Evolutionary conservation across 164 flowering plant species (phyloP), one percentile per base, ranked within the genome.

Genomic region (Tetrastigma voinierianum): DNA sequence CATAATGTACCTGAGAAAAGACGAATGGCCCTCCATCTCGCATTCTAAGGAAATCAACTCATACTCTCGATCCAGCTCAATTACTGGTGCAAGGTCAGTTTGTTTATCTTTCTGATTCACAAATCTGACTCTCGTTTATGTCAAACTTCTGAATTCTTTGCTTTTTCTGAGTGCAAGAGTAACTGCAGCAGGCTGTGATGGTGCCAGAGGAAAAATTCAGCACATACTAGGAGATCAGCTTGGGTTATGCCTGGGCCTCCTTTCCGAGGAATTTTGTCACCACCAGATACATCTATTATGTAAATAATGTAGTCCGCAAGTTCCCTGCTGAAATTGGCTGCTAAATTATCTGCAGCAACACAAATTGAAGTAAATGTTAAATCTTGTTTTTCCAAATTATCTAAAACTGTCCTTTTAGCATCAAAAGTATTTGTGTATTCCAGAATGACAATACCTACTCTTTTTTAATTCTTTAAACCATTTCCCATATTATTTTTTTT

Each of bases 221-320:
- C 17, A 60, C 86, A 56, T 80, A 95, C 98, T 2, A 95, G 89
- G 63, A 94, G 94, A 70, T 95, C 96, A 66, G 98, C 96, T 78
- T 95, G 98, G 11, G 97, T 95, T 60, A 95, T 95, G 60, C 98
- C 98, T 14, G 98, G 98, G 59, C 98, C 98, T 62, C 98, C 98
- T 77, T 95, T 95, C 46, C 98, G 83, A 54, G 98, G 98, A 45
- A 95, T 95, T 75, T 95, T 95, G 70, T 95, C 98, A 62, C 98
- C 98, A 40, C 69, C 97, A 69, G 98, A 95, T 58, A 95, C 97
- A 65, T 95, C 98, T 45, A 95, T 95, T 62, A 95, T 92, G 68
- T 95, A 95, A 40, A 95, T 95, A 69, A 95, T 92, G 51, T 86
- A 95, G 79, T 95, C 98, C 46, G 98, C 98, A 60, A 95, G 77